phyloP scores from a whole-genome alignment of 805 yeast genomes.

The Henningerozyma blattae region DNA sequence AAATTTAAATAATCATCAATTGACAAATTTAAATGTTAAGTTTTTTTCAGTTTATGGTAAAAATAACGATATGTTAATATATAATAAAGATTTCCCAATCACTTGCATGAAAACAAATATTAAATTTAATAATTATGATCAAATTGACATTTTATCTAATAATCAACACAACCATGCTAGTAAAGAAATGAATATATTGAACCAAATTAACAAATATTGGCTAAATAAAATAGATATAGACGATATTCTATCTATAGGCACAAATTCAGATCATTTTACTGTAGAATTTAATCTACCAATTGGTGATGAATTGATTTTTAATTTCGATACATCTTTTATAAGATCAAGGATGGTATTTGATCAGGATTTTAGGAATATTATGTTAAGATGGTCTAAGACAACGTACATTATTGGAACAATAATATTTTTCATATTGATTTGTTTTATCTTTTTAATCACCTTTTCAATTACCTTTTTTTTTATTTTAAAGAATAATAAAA shows the following conservation, averaged over 20 bases:
- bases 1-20: neutral
- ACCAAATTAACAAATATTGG: conserved; percentile 13
- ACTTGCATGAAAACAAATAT: conserved; percentile 1
- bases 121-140: no score
- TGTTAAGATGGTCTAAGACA: conserved; percentile 15
- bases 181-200: no score
- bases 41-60: neutral
- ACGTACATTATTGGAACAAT: conserved; percentile 15
- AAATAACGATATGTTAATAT: neutral
- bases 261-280: no score
- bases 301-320: conserved; percentile 7
- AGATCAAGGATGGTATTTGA: conserved; percentile 15
- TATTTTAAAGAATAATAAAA: no score
- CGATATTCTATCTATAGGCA: conserved; percentile 9
- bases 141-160: no score
- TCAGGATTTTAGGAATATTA: conserved; percentile 20
- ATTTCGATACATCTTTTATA: conserved; percentile 12
- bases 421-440: conserved; percentile 9
- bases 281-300: neutral
- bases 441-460: conserved; percentile 10
- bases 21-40: neutral
- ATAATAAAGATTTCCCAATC: neutral
- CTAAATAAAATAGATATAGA: conserved; percentile 11
- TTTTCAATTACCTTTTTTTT: conserved; percentile 8
- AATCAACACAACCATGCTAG: no score